Percentiles rank a stretch among this genome's conserved stretches.
Conservation (phyloP, 352 stramenopile genomes). For the Phytopythium aichiense region DNA sequence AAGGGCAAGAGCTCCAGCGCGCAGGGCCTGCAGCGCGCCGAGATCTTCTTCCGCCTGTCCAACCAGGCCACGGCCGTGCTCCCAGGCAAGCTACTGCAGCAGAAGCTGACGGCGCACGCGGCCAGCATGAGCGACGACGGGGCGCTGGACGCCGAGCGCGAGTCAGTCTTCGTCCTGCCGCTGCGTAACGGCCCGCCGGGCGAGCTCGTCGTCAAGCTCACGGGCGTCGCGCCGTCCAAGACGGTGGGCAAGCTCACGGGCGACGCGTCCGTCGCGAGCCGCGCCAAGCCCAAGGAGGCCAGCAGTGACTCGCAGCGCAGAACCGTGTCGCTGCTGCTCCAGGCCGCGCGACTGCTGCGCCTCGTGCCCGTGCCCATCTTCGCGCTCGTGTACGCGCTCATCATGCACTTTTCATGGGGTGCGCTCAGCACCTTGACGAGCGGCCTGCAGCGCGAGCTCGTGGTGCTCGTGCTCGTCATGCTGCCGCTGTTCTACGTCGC, state of each 20-base stretch:
- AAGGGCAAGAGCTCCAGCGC: constrained; percentile 15
- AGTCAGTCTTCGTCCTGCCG: constrained; percentile 60
- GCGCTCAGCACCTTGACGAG: constrained; percentile 32
- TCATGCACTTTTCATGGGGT: constrained; percentile 61
- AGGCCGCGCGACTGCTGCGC: constrained; percentile 33
- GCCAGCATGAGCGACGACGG: constrained; percentile 12
- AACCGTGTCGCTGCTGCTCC: constrained; percentile 27
- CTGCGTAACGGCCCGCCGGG: constrained; percentile 48
- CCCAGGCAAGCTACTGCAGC: constrained; percentile 37
- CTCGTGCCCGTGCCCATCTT: constrained; percentile 61
- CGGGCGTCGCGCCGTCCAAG: constrained; percentile 37
- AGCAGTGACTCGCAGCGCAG: neutral
- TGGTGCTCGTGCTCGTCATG: constrained; percentile 53
- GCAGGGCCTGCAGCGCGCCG: constrained; percentile 31
- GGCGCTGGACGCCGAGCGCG: constrained; percentile 21
- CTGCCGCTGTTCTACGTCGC: constrained; percentile 64
- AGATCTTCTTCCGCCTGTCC: constrained; percentile 73
- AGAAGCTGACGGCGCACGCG: constrained; percentile 55
- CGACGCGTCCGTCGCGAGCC: constrained; percentile 12
- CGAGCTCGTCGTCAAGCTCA: constrained; percentile 59
- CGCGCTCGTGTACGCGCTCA: constrained; percentile 61
- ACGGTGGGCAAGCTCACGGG: constrained; percentile 40
- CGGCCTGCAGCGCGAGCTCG: constrained; percentile 44
- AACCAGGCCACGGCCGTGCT: constrained; percentile 51
- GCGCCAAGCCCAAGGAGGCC: constrained; percentile 8